Percentiles rank a stretch among this genome's conserved stretches.
phyloP scores from a whole-genome alignment of 2,329 filamentous ascomycete species.

The Stemphylium lycopersici region DNA sequence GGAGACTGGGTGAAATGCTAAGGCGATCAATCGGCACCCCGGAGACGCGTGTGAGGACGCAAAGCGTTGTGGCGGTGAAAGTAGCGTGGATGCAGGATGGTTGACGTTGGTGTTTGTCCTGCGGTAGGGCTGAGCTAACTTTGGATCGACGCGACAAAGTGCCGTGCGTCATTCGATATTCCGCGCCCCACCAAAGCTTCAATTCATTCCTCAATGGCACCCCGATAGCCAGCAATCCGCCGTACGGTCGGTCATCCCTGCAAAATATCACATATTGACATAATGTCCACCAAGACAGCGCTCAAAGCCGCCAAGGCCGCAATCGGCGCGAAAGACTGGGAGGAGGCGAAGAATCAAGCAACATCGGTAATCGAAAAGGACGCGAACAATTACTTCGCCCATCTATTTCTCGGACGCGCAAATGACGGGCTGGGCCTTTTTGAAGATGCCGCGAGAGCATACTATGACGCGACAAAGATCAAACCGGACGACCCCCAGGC shows the following conservation, averaged over 20 bases:
- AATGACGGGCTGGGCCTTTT: conserved; percentile 75
- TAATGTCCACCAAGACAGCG: conserved; percentile 65
- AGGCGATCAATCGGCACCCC: neutral
- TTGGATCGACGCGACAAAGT: conserved; percentile 27
- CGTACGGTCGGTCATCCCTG: conserved; percentile 12
- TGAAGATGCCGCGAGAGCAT: conserved; percentile 77
- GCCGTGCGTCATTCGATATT: conserved; percentile 32
- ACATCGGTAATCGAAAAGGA: conserved; percentile 73
- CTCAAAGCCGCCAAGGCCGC: conserved; percentile 82
- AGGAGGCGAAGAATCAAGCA: conserved; percentile 73
- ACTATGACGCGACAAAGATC: conserved; percentile 72
- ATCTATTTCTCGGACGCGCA: conserved; percentile 87
- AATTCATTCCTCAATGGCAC: conserved; percentile 27
- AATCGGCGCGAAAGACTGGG: conserved; percentile 79
- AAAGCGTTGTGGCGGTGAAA: neutral
- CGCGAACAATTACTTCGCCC: conserved; percentile 80
- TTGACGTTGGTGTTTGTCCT: conserved; percentile 30
- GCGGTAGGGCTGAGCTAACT: conserved; percentile 34
- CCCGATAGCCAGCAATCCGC: conserved; percentile 22
- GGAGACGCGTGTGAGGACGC: neutral
- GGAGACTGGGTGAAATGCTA: too few species aligned
- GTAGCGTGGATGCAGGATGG: conserved; percentile 11
- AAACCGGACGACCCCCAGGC: conserved; percentile 80
- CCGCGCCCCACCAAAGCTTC: conserved; percentile 20
- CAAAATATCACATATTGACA: neutral